These are phyloP conservation scores for Aspergillus wentii DNA, from an alignment of 495 filamentous ascomycete genomes.

Conservation along the genomic window DNA sequence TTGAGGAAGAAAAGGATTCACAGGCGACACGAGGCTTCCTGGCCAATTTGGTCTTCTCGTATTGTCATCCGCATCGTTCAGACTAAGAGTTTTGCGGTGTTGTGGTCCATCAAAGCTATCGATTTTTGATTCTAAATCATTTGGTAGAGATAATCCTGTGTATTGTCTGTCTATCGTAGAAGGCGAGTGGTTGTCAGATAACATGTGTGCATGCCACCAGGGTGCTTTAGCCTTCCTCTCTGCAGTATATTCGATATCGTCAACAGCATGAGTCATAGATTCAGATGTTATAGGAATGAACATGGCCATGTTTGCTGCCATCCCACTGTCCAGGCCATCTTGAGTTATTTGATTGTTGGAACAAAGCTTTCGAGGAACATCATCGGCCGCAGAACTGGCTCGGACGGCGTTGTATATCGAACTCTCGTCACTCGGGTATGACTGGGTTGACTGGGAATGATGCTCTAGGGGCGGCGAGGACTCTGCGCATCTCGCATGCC, in stretches of 20 bases:
- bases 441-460: too few species aligned
- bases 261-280: neutral
- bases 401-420: conserved; percentile 40
- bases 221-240: conserved; percentile 2
- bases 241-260: conserved; percentile 1
- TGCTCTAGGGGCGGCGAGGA: too few species aligned
- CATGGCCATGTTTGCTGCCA: conserved; percentile 31
- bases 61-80: conserved; percentile 13
- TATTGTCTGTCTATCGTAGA: conserved; percentile 3
- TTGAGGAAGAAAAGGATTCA: conserved; percentile 24
- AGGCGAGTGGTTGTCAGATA: conserved; percentile 14
- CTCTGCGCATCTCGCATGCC: too few species aligned
- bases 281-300: conserved; percentile 18
- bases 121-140: conserved; percentile 9
- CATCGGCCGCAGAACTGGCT: conserved; percentile 17
- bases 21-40: conserved; percentile 18
- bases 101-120: conserved; percentile 7
- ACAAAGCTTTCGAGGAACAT: conserved; percentile 3
- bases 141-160: conserved; percentile 5
- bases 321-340: conserved; percentile 18
- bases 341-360: conserved; percentile 6
- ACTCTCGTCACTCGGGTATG: conserved; percentile 35
- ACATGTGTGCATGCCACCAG: conserved; percentile 10
- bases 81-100: conserved; percentile 18
- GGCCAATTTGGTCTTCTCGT: conserved; percentile 17